A percentile compares a stretch with the other conserved stretches of the same genome.
Conservation (phyloP, 768 basidiomycete species). For the Serendipita sp. region DNA sequence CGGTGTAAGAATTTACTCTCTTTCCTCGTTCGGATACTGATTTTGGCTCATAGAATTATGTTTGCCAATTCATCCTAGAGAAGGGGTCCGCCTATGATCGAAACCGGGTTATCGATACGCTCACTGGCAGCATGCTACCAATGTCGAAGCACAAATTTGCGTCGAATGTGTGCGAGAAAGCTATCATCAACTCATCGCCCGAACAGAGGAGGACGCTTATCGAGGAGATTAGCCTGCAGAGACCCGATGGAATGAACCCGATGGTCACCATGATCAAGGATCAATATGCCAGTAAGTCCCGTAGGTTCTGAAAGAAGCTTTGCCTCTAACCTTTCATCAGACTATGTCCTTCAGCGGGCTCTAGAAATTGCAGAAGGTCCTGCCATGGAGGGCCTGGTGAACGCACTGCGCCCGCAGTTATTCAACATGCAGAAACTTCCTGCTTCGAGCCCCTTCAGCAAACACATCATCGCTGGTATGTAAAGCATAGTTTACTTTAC, state of each 20-base stretch:
- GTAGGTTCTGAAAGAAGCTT: slow-evolving; percentile 10
- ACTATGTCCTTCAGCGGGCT: slow-evolving; percentile 76
- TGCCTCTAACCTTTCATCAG: slow-evolving; percentile 22
- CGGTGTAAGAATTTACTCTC: slow-evolving; percentile 37
- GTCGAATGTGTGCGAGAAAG: slow-evolving; percentile 92
- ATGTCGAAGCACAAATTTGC: slow-evolving; percentile 85
- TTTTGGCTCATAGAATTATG: slow-evolving; percentile 56
- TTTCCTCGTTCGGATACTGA: slow-evolving; percentile 9
- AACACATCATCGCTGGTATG: slow-evolving; percentile 69
- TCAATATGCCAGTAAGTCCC: slow-evolving; percentile 65
- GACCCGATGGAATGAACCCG: slow-evolving; percentile 47
- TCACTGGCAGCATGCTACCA: slow-evolving; percentile 61
- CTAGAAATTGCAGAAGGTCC: slow-evolving; percentile 50
- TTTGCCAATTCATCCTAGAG: slow-evolving; percentile 84
- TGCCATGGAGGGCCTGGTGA: slow-evolving; percentile 51
- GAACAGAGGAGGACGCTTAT: slow-evolving; percentile 55
- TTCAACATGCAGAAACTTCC: slow-evolving; percentile 46
- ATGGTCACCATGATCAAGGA: slow-evolving; percentile 70
- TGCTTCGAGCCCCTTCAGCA: slow-evolving; percentile 51
- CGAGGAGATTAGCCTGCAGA: slow-evolving; percentile 60
- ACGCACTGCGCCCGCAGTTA: slow-evolving; percentile 49
- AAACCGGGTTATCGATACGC: slow-evolving; percentile 42
- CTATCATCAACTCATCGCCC: slow-evolving; percentile 45
- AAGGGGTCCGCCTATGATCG: slow-evolving; percentile 58
- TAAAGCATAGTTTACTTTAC: neutral